phyloP scores from a whole-genome alignment of 441 rosid genomes.

The Gossypium gossypioides region DNA sequence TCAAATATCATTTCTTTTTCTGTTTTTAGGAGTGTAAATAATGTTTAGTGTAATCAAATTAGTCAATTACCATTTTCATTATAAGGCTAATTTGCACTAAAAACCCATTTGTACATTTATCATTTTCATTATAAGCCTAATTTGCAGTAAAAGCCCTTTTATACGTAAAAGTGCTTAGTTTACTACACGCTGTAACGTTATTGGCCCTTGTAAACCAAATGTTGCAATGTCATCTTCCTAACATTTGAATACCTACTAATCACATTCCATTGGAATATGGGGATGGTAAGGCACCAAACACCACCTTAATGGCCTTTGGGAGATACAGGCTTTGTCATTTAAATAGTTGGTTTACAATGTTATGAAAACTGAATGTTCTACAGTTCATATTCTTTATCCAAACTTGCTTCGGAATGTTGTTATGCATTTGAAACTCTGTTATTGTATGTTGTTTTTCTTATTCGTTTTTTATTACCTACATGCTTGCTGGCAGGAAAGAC shows the following conservation, averaged over 20 bases:
- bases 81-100: no score
- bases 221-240: not conserved
- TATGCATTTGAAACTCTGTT: not conserved
- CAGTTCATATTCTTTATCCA: not conserved
- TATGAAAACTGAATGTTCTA: not conserved
- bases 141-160: not conserved
- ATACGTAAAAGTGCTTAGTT: not conserved
- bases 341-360: not conserved
- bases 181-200: not conserved
- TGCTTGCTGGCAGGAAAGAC: constrained; percentile 66
- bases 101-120: no score
- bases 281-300: not conserved
- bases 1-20: no score
- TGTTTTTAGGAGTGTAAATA: no score
- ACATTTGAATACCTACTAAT: not conserved
- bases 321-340: not conserved
- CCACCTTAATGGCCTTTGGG: not conserved
- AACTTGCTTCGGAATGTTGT: constrained; percentile 6
- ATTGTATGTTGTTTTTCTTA: not conserved
- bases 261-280: not conserved
- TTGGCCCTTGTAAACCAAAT: not conserved
- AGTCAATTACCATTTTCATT: no score
- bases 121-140: no score
- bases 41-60: no score
- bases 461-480: not conserved